A percentile compares a stretch with the other conserved stretches of the same genome.
These are phyloP conservation scores for Closterium sp. DNA, from an alignment of 139 green algal species.

Conservation along the genomic window DNA sequence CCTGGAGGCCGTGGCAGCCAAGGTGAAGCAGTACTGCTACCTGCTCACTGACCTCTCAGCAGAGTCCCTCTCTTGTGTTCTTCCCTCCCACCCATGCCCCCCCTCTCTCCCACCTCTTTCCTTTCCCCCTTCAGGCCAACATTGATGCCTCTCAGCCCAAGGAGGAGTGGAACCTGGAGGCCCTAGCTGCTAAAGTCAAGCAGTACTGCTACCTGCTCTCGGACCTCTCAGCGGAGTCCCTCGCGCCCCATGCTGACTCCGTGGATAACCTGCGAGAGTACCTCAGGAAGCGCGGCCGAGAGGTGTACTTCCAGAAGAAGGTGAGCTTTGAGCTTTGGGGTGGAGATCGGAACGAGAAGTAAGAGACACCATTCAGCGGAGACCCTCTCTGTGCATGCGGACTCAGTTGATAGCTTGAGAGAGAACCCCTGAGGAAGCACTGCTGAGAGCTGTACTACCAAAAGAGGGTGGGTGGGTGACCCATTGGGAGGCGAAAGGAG, in stretches of 20 bases:
- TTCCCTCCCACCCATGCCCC: background rate
- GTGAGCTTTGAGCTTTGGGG: too few relatives aligned
- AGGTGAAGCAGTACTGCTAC: conserved; percentile 77
- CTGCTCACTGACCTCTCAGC: background rate
- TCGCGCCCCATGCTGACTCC: conserved; percentile 21
- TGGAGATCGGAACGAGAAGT: too few relatives aligned
- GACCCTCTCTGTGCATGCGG: background rate
- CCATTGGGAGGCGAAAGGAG: too few relatives aligned
- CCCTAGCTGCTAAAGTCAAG: conserved; percentile 82
- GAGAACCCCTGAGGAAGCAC: background rate
- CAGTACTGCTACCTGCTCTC: conserved; percentile 86
- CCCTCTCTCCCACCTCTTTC: background rate
- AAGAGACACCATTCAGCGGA: background rate
- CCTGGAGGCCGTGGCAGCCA: conserved; percentile 78
- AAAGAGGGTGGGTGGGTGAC: conserved; percentile 1
- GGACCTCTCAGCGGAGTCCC: conserved; percentile 58
- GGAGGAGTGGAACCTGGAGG: conserved; percentile 80
- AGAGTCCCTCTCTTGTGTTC: conserved; percentile 67
- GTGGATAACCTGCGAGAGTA: conserved; percentile 48
- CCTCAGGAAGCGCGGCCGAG: conserved; percentile 26
- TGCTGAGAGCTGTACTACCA: background rate
- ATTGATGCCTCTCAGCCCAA: conserved; percentile 65
- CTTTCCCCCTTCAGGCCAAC: conserved; percentile 74
- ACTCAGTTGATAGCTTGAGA: background rate
- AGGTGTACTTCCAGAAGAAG: conserved; percentile 48